These are phyloP conservation scores for Hortiboletus flavorubellus DNA, from an alignment of 768 basidiomycete genomes.

Conservation along the genomic window DNA sequence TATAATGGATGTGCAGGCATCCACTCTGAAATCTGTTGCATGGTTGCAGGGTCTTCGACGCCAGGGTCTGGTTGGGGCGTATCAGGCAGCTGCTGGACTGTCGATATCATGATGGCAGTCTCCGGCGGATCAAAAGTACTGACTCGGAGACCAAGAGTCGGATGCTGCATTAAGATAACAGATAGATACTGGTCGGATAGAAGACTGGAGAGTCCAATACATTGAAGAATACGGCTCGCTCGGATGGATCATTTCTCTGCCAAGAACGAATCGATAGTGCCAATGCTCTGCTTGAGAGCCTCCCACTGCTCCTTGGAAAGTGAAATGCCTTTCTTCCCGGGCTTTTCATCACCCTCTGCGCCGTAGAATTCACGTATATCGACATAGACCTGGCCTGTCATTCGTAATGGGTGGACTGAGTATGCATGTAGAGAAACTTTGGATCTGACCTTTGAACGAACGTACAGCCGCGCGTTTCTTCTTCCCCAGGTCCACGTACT, in stretches of 20 bases:
- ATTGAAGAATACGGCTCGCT: background rate
- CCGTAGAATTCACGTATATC: conserved; percentile 78
- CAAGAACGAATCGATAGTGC: conserved; percentile 53
- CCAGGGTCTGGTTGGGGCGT: conserved; percentile 62
- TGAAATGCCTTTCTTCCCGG: conserved; percentile 80
- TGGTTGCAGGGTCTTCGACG: conserved; percentile 65
- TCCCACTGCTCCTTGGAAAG: conserved; percentile 69
- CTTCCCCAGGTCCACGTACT: conserved; percentile 66
- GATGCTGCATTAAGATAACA: background rate
- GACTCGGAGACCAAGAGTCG: background rate
- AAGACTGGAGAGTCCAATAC: background rate
- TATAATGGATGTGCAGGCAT: conserved; percentile 61
- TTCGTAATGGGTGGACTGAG: conserved; percentile 29
- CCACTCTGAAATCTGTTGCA: conserved; percentile 48
- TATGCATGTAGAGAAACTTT: background rate
- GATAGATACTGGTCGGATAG: background rate
- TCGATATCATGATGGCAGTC: conserved; percentile 21
- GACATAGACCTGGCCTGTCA: conserved; percentile 47
- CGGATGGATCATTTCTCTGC: conserved; percentile 17
- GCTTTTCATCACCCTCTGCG: conserved; percentile 58
- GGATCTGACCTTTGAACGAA: conserved; percentile 41
- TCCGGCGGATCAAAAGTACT: background rate
- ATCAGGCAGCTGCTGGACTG: conserved; percentile 70
- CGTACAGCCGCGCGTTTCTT: conserved; percentile 63
- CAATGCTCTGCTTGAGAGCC: conserved; percentile 41